Base-by-base conservation (phyloP, 2,329 filamentous ascomycete species). In the Alternaria hordeiaustralica region DNA sequence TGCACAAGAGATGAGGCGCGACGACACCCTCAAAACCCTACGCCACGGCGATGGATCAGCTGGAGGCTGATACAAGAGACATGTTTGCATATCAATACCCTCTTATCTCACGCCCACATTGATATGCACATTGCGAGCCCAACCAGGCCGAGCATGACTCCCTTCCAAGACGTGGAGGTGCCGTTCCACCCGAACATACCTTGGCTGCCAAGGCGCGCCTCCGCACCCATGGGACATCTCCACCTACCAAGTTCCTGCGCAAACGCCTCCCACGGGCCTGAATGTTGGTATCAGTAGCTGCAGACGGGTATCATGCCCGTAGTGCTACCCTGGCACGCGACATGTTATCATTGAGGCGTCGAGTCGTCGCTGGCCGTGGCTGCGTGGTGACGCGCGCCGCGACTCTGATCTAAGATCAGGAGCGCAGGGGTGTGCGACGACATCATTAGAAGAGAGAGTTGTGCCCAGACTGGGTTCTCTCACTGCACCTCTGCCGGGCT, bases 141-240 rank as follows among this genome's bases (percentile, higher is more conserved):
- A 41, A 18, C 36, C 36, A 41, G 36, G 5, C 36, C n/a, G n/a
- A 41, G 36, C 36, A 41, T 41, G 36, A 18, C 36, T 41, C 36
- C n/a, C 36, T 44, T 55, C 33, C 51, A 55, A 55, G 33, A 44
- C 51, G 5, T 43, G 30, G 33, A 26, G 33, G n/a, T 55, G 51
- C 51, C 51, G 51, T 23, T 55, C 51, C 51, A 55, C 51, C 51
- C 51, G 51, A 15, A 41, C 15, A 28, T 43, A 13, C 18, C 51
- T 44, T 55, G 51, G 33, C 51, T 8, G 51, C 51, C 51, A 44
- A 44, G 51, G 21, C 51, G 51, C 51, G 51, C 51, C 51, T 55
- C 36, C 51, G 51, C 36, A 55, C 36, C 33, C 51, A 25, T 43
- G 51, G 51, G 30, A 21, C 21, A n/a, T 55, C 20, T 43, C 15